Conservation (phyloP, 2,329 filamentous ascomycete species). For the Epichloe gansuensis region DNA sequence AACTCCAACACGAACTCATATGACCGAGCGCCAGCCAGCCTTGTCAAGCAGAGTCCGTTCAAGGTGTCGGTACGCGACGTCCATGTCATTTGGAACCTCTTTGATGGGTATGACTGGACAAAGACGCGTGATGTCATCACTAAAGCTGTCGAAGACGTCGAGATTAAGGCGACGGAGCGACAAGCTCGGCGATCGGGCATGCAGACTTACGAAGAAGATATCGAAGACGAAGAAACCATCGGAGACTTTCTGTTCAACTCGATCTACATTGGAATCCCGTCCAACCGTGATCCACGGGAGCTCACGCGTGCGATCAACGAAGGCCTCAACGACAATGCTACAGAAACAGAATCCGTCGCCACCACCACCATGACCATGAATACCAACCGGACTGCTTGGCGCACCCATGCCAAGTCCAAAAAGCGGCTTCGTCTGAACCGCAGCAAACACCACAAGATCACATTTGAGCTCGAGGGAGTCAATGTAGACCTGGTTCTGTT, state of each 20-base stretch:
- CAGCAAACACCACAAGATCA: conserved; percentile 88
- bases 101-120: conserved; percentile 95
- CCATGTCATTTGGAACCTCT: conserved; percentile 93
- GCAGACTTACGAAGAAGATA: conserved; percentile 51
- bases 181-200: conserved; percentile 45
- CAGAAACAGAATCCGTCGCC: conserved; percentile 81
- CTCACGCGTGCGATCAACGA: conserved; percentile 76
- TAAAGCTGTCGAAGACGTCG: conserved; percentile 78
- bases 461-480: conserved; percentile 80
- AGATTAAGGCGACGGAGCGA: conserved; percentile 67
- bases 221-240: conserved; percentile 75
- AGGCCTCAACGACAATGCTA: conserved; percentile 71
- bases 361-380: conserved; percentile 57
- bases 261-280: conserved; percentile 88
- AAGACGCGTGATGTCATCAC: conserved; percentile 75
- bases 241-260: conserved; percentile 97
- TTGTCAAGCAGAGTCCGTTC: conserved; percentile 56
- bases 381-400: conserved; percentile 34
- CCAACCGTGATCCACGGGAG: conserved; percentile 73
- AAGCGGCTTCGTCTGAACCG: conserved; percentile 58
- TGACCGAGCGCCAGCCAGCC: conserved; percentile 47
- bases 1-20: conserved; percentile 67
- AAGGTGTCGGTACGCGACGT: conserved; percentile 71
- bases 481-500: conserved; percentile 73
- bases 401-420: conserved; percentile 35